Base-by-base conservation (phyloP, 2,329 filamentous ascomycete species). In the Verticillium dahliae region DNA sequence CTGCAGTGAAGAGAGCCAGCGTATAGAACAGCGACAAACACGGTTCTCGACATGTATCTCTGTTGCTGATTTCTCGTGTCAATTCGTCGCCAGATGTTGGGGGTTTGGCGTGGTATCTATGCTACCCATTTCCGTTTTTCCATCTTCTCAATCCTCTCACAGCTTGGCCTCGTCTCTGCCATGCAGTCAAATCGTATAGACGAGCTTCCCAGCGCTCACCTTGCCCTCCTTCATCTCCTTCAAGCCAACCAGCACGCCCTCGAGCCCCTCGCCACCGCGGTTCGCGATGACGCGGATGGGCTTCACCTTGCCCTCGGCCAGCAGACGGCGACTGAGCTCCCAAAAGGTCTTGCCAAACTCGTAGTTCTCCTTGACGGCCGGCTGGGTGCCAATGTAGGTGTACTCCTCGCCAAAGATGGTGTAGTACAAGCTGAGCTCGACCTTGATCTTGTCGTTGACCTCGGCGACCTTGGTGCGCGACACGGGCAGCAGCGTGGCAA, bases 131-230 rank as follows among this genome's bases (percentile, higher is more conserved):
- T 27, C 27, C 27, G 27, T 27, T 22, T 22, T 22, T 22, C 18
- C 18, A 22, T 22, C 27, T 27, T 27, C 27, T 27, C 27, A 27
- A 27, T 27, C 27, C 27, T 27, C 39, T n/a, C 9, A 50, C 45
- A 50, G 45, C 45, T 50, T 50, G n/a, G 45, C 45, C 18, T 50
- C 45, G 2, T 27, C 18, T 9, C 45, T 50, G 45, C 18, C 45
- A 27, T 50, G 45, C n/a, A 50, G n/a, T 50, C 45, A 56, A 56
- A 56, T 56, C 18, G 73, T 77, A 65, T 77, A 79, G 4, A 80
- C 78, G 61, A 80, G 67, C 70, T 80, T 80, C 33, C 72, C 72
- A 6, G 71, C 77, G 60, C 75, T 77, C 37, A 78, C 70, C 67
- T 69, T 65, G 6, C 69, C 70, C n/a, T 69, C 65, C 62, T 64